A percentile compares a stretch with the other conserved stretches of the same genome.
Evolutionary conservation across 106 monocot species (phyloP).

Genomic region (Chionographis japonica): DNA sequence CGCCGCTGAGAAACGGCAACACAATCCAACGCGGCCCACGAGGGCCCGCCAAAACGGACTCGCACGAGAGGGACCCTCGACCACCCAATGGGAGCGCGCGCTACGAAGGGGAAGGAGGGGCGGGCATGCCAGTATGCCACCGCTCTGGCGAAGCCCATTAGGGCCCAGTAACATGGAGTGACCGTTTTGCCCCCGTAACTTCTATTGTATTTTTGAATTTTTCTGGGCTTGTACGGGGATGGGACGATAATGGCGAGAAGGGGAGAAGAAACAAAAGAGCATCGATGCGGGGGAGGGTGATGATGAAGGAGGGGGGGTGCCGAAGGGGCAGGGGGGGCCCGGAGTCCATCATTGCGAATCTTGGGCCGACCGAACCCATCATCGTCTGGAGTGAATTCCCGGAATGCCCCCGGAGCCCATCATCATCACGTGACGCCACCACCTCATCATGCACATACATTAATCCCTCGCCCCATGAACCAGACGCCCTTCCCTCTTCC

Average conservation of each 20-base stretch:
- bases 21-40: too few species aligned
- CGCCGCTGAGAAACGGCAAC: background rate
- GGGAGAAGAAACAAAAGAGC: conserved; percentile 29
- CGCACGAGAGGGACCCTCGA: too few species aligned
- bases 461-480: background rate
- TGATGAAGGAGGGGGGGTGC: conserved; percentile 10
- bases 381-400: background rate
- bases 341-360: conserved; percentile 41
- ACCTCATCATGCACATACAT: conserved; percentile 16
- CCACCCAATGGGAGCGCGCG: too few species aligned
- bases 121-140: too few species aligned
- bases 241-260: background rate
- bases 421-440: conserved; percentile 13
- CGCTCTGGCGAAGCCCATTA: too few species aligned
- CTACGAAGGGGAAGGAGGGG: too few species aligned
- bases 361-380: conserved; percentile 17
- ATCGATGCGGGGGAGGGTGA: conserved; percentile 25
- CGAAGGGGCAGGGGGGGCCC: background rate
- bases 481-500: conserved; percentile 2
- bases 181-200: too few species aligned
- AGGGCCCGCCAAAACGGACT: too few species aligned
- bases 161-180: too few species aligned
- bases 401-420: background rate
- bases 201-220: too few species aligned
- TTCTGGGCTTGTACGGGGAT: too few species aligned